phyloP scores from a whole-genome alignment of 257 asterid genomes.

The Voacanga thouarsii region DNA sequence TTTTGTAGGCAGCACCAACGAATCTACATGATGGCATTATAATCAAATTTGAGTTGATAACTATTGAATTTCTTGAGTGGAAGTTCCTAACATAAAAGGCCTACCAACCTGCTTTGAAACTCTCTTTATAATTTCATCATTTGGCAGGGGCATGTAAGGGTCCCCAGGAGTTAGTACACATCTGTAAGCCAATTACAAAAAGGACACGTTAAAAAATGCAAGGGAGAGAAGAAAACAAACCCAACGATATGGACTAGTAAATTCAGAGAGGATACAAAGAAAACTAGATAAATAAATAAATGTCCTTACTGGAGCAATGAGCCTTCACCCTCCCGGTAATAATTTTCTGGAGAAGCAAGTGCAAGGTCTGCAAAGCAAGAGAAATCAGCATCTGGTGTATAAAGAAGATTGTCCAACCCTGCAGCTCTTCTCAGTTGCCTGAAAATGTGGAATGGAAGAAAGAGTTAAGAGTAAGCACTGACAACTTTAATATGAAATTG shows the following conservation, averaged over 20 bases:
- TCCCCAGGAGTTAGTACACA: conserved; percentile 98
- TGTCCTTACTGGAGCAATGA: conserved; percentile 89
- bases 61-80: neutral
- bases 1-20: neutral
- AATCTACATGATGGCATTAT: neutral
- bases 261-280: conserved; percentile 4
- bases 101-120: conserved; percentile 79
- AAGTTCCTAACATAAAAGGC: conserved; percentile 3
- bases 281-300: neutral
- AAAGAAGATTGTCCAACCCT: conserved; percentile 92
- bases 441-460: conserved; percentile 18
- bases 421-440: conserved; percentile 83
- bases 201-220: conserved; percentile 12
- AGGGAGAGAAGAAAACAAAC: neutral
- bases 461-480: neutral
- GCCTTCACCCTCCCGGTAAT: conserved; percentile 92
- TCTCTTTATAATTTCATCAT: conserved; percentile 80
- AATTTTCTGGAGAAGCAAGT: conserved; percentile 85
- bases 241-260: neutral
- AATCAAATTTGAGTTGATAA: neutral
- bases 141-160: conserved; percentile 94
- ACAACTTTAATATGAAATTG: conserved; percentile 5
- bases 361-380: conserved; percentile 99
- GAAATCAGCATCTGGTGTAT: conserved; percentile 97
- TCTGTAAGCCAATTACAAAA: conserved; percentile 37